phyloP scores from a whole-genome alignment of 768 basidiomycete species.

The Naganishia antarctica region DNA sequence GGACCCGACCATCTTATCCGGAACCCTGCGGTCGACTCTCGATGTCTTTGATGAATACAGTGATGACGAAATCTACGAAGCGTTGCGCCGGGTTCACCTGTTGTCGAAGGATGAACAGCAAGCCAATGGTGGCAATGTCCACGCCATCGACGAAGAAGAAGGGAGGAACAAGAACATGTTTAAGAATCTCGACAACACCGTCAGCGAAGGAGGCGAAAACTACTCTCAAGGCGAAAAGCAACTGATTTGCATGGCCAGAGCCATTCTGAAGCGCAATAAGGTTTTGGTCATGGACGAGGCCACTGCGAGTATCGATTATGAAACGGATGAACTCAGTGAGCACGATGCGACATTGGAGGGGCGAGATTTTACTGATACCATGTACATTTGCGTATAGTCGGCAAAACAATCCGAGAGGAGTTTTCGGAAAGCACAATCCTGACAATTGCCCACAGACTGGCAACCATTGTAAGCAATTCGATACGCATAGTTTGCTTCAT shows the following conservation, averaged over 20 bases:
- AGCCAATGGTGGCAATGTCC: constrained; percentile 18
- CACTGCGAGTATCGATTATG: constrained; percentile 68
- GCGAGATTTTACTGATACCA: constrained; percentile 14
- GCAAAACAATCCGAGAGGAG: constrained; percentile 48
- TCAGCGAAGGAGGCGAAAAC: constrained; percentile 74
- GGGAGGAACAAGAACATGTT: constrained; percentile 46
- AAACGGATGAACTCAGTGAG: constrained; percentile 81
- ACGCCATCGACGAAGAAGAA: constrained; percentile 32
- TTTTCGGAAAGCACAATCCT: constrained; percentile 76
- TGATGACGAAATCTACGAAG: constrained; percentile 64
- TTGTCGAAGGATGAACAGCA: constrained; percentile 36
- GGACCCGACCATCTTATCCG: constrained; percentile 83
- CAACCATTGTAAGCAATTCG: constrained; percentile 59
- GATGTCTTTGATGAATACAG: constrained; percentile 84
- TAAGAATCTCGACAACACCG: constrained; percentile 38
- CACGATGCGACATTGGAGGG: constrained; percentile 29
- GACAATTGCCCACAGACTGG: constrained; percentile 75
- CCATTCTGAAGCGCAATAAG: constrained; percentile 71
- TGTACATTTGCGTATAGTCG: constrained; percentile 30
- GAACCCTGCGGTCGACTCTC: constrained; percentile 70
- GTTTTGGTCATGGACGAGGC: constrained; percentile 80
- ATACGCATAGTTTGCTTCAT: background rate
- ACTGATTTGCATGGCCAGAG: constrained; percentile 81
- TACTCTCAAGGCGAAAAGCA: constrained; percentile 73
- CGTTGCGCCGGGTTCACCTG: constrained; percentile 47